Conservation (phyloP, 306 rosid species). For the Dryas alaskensis region DNA sequence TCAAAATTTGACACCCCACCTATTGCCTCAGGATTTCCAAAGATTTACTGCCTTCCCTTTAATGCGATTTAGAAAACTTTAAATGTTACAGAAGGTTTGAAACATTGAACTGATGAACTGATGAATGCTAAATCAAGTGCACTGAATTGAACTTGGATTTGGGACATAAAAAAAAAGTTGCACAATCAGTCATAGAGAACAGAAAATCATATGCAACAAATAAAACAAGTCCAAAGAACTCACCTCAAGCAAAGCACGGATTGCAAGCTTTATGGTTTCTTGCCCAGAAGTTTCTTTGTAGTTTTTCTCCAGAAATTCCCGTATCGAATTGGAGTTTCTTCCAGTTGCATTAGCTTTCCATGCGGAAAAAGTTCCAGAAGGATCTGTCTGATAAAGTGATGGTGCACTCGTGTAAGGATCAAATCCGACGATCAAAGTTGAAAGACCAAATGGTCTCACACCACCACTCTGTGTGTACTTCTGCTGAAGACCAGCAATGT, state of each 20-base stretch:
- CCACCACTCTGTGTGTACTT: slow-evolving; percentile 99
- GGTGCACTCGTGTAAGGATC: slow-evolving; percentile 78
- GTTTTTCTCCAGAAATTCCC: slow-evolving; percentile 94
- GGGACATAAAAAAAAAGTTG: background rate
- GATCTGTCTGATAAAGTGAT: slow-evolving; percentile 86
- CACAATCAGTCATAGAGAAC: background rate
- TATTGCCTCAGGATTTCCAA: background rate
- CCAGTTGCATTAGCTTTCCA: slow-evolving; percentile 98
- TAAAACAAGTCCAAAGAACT: slow-evolving; percentile 11
- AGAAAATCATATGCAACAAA: background rate
- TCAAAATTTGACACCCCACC: background rate
- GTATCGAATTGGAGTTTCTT: slow-evolving; percentile 84
- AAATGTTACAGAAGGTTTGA: background rate
- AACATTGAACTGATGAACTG: background rate
- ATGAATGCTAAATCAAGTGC: background rate
- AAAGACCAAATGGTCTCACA: slow-evolving; percentile 95
- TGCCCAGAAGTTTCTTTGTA: slow-evolving; percentile 86
- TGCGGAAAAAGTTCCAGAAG: slow-evolving; percentile 95
- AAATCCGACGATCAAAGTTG: slow-evolving; percentile 89
- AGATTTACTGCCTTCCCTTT: background rate
- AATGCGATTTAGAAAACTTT: background rate
- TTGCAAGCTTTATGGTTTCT: slow-evolving; percentile 84
- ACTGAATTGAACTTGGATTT: background rate
- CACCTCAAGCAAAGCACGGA: slow-evolving; percentile 94
- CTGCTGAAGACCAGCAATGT: slow-evolving; percentile 97